Conservation (phyloP, 73 alveolate genomes). For the Breviolum minutum region DNA sequence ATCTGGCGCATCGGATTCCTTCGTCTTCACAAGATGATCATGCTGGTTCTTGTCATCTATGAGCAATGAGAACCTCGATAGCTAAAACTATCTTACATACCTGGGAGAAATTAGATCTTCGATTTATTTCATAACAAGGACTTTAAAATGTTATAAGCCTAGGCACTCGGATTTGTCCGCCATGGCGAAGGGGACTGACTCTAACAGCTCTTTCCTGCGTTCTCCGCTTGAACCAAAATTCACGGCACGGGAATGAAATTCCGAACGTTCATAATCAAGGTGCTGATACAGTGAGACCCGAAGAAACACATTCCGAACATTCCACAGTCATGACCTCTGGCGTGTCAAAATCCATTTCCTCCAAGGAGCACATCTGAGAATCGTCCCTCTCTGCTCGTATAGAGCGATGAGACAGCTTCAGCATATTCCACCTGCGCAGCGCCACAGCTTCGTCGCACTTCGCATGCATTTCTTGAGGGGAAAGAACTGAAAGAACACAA, state of each 20-base stretch:
- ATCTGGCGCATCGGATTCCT: constrained; percentile 90
- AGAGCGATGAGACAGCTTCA: constrained; percentile 60
- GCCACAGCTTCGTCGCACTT: background rate
- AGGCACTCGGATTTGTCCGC: constrained; percentile 82
- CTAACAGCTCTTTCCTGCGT: constrained; percentile 12
- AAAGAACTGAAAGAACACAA: background rate
- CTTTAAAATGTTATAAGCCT: background rate
- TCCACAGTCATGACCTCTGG: too few relatives aligned
- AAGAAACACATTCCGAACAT: too few relatives aligned
- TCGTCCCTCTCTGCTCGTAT: constrained; percentile 62
- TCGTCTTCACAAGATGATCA: background rate
- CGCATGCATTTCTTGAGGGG: background rate
- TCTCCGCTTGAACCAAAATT: constrained; percentile 47
- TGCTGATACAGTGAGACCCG: too few relatives aligned
- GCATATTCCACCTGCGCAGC: constrained; percentile 68
- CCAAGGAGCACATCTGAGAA: constrained; percentile 66
- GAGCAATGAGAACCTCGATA: background rate
- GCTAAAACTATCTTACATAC: background rate
- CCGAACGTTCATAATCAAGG: background rate
- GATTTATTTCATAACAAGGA: too few relatives aligned
- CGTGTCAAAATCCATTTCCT: too few relatives aligned
- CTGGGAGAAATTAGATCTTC: background rate
- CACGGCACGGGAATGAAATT: background rate
- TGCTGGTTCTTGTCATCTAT: too few relatives aligned
- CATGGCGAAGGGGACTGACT: constrained; percentile 51